Base-by-base conservation (phyloP, 768 basidiomycete species). In the Ramaria sp. region DNA sequence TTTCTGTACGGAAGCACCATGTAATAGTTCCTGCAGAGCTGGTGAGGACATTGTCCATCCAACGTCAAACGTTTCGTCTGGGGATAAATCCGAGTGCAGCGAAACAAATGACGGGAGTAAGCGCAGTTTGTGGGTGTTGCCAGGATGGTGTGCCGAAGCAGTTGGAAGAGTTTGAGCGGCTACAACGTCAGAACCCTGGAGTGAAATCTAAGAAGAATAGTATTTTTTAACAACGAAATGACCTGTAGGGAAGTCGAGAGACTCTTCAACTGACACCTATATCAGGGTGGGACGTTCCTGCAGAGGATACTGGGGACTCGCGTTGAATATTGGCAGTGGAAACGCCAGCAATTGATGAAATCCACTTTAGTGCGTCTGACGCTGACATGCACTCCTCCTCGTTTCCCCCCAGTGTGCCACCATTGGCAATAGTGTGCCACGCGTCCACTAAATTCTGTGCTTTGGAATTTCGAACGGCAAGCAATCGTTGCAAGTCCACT, bases 101-200 rank as follows among this genome's bases (percentile, higher is more conserved):
- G 48, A 7, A 6, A 22, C 18, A 36, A 52, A 39, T 22, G 24
- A 13, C 3, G 51, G 51, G 24, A 42, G 42, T 13, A 38, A 52
- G 22, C n/a, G 37, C 27, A 52, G 27, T 25, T 52, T 39, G 27
- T 42, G 24, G 7, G 42, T 16, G 27, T 41, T 52, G 8, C 15
- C 36, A 25, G 73, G 76, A 54, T 77, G 74, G 53, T 72, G 73
- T 0, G 76, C 76, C 13, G 76, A 76, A 25, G 75, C 72, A 24
- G 75, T 64, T 1, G 74, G 75, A 10, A 74, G 67, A 5, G 53
- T 16, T 47, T 28, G 51, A 57, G 27, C 28, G 45, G 25, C 25
- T 16, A n/a, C 28, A 47, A 13, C 9, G 1, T 16, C 3, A 9
- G 24, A 41, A 41, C 18, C 20, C 4, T 41, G 39, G 16, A 41